These are phyloP conservation scores for Mycosphaerella sp. DNA, from an alignment of 2,329 filamentous ascomycete genomes.

Conservation along the genomic window DNA sequence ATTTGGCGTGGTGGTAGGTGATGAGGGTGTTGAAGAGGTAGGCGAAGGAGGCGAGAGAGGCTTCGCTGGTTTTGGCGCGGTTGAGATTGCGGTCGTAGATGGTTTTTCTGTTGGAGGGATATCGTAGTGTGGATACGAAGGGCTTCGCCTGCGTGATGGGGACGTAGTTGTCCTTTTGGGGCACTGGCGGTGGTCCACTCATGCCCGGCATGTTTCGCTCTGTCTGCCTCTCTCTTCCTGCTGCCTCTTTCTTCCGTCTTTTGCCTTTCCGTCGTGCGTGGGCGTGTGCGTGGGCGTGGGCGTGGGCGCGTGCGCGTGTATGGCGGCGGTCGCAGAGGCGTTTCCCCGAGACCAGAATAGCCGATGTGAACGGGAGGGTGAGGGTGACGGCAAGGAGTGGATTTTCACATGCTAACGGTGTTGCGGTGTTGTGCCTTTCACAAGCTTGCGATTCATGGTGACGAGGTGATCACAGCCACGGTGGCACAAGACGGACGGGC, in stretches of 20 bases:
- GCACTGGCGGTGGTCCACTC: slow-evolving; percentile 13
- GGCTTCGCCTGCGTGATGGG: slow-evolving; percentile 31
- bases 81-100: slow-evolving; percentile 97
- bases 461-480: no score
- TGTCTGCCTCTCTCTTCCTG: no score
- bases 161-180: slow-evolving; percentile 17
- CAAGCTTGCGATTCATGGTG: no score
- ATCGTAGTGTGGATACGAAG: slow-evolving; percentile 58
- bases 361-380: no score
- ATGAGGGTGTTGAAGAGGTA: slow-evolving; percentile 98
- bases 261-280: no score
- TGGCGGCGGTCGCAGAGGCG: neutral
- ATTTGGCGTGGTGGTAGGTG: slow-evolving; percentile 81
- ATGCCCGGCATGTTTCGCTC: slow-evolving; percentile 13
- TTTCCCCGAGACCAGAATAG: neutral
- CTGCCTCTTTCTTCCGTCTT: no score
- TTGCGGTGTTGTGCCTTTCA: no score
- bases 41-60: slow-evolving; percentile 89
- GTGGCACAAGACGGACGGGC: no score
- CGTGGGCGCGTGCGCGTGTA: neutral
- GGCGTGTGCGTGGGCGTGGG: no score
- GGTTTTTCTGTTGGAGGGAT: slow-evolving; percentile 89
- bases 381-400: no score
- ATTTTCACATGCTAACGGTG: neutral
- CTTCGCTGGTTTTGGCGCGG: slow-evolving; percentile 77